A percentile compares a stretch with the other conserved stretches of the same genome.
Conservation (phyloP, 345 rosid genomes). For the Eucalyptus tenuipes region DNA sequence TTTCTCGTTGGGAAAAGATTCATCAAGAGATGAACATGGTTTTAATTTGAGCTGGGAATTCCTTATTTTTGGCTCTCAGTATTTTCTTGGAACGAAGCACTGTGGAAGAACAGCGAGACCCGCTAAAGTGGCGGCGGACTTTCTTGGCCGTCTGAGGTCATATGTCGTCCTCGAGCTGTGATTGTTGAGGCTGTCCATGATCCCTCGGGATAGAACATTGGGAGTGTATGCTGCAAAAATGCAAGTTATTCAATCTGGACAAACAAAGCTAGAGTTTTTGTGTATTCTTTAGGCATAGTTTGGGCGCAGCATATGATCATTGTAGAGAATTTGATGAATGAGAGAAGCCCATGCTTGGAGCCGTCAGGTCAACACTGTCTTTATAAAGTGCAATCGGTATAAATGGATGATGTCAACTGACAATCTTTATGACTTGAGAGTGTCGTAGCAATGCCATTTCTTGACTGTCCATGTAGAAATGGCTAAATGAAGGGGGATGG, state of each 20-base stretch:
- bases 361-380: background rate
- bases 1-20: background rate
- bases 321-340: background rate
- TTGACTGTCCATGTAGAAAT: background rate
- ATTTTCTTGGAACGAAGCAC: background rate
- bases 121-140: background rate
- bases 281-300: background rate
- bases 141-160: background rate
- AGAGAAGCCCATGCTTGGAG: background rate
- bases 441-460: accelerated
- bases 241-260: background rate
- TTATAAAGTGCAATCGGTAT: background rate
- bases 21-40: background rate
- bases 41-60: background rate
- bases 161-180: background rate
- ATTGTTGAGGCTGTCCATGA: background rate
- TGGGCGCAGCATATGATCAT: background rate
- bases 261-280: background rate
- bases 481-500: background rate
- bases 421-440: background rate
- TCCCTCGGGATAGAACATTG: background rate
- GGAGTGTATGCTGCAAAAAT: background rate
- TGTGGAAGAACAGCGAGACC: background rate
- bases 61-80: background rate
- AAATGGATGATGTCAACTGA: background rate